Percentiles rank a stretch among this genome's conserved stretches.
phyloP scores from a whole-genome alignment of 2,329 filamentous ascomycete species.

The Lasiodiplodia sp. region DNA sequence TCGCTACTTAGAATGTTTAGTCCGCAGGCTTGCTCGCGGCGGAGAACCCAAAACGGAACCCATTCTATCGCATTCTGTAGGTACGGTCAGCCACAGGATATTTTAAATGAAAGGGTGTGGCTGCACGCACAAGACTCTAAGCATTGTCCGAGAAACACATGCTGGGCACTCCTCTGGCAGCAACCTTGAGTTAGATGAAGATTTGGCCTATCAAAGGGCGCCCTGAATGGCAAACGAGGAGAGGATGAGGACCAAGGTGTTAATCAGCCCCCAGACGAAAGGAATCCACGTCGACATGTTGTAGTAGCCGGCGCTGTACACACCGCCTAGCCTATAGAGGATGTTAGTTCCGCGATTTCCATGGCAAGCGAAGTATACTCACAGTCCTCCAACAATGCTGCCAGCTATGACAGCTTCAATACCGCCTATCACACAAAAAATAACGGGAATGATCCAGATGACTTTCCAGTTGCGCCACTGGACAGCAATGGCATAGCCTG shows the following conservation, averaged over 20 bases:
- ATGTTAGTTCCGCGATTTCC: background rate
- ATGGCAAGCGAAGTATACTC: slow-evolving; percentile 43
- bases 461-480: slow-evolving; percentile 66
- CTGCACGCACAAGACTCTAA: background rate
- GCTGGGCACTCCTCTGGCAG: background rate
- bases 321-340: slow-evolving; percentile 71
- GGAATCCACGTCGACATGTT: slow-evolving; percentile 95
- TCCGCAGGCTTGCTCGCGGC: background rate
- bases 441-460: slow-evolving; percentile 74
- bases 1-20: background rate
- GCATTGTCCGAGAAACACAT: background rate
- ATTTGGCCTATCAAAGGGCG: slow-evolving; percentile 66
- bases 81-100: background rate
- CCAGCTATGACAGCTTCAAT: slow-evolving; percentile 81
- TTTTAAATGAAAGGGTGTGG: background rate
- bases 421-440: slow-evolving; percentile 75
- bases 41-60: background rate
- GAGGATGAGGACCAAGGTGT: slow-evolving; percentile 80
- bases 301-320: slow-evolving; percentile 84
- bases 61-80: background rate
- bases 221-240: slow-evolving; percentile 95
- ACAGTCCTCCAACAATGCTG: slow-evolving; percentile 82
- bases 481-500: slow-evolving; percentile 74
- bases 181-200: background rate
- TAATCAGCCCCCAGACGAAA: slow-evolving; percentile 85